Base-by-base conservation (phyloP, 495 filamentous ascomycete genomes). In the Neurospora sp. region DNA sequence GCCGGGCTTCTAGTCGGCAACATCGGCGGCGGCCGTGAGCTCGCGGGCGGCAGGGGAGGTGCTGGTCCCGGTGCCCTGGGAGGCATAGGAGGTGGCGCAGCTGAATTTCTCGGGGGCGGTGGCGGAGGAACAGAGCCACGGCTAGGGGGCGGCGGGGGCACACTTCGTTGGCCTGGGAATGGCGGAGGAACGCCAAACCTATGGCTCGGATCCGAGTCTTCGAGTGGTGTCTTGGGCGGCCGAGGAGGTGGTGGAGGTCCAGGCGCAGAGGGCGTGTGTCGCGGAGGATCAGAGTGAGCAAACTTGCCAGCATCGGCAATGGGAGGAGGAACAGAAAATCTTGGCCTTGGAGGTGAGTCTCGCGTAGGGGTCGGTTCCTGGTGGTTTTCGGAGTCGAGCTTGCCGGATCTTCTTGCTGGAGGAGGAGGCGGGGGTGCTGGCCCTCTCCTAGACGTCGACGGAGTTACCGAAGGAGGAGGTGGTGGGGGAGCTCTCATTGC, bases 351-450 rank as follows among this genome's bases (percentile, higher is more conserved):
- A 6, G 86, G 85, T 18, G 85, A 81, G 39, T 91, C 88, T 74
- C 89, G 84, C 37, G 86, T 85, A 40, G 89, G 88, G 70, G 88
- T 85, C 14, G 87, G 82, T 71, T 89, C 84, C 71, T 85, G 78
- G 31, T 85, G 83, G 44, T 77, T 76, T 71, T 83, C 74, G 73
- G 83, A 66, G 66, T 82, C 79, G 66, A 68, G 53, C 78, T 76
- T 82, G 72, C 82, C 82, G 72, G 88, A 88, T 78, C 93, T 89
- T 74, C 94, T 89, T 40, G 85, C 82, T 35, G 93, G 85, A 70
- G 94, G 93, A 14, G 96, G 95, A 20, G 93, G 94, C 14, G 94
- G 93, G 70, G 95, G 94, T 20, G 93, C 91, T 22, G 90, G 88
- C 61, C 92, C 93, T 78, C 92, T 85, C 81, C 83, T 85, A 44